Evolutionary conservation across 2,329 filamentous ascomycete genomes (phyloP), one percentile per base, ranked within the genome.

Genomic region (Monilinia laxa): DNA sequence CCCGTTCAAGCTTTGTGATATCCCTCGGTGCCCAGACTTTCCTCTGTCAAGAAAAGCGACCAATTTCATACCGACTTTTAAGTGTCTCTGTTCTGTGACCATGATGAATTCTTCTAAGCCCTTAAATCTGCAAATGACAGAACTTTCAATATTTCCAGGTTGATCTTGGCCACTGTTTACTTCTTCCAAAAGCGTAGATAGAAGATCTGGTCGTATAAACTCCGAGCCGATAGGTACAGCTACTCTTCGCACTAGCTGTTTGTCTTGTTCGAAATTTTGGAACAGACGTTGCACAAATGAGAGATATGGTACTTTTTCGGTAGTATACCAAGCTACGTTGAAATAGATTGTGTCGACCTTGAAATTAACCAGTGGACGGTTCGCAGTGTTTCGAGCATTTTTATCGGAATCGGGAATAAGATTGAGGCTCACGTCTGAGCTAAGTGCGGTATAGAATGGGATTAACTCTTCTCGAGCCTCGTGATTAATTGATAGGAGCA

Each of bases 241-340:
- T 6, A 60, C 14, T 51, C 42, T 38, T 60, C 45, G 57, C 12
- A 60, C 42, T 23, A n/a, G 16, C 35, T 25, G 20, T 60, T 23
- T 60, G 6, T 49, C 57, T 35, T 23, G 28, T n/a, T 60, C 20
- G 9, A 49, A 60, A 28, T 60, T 4, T 38, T 51, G 28, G 45
- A 60, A 60, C 2, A 60, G 10, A 12, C 57, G 28, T 12, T 51
- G 42, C n/a, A 60, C 31, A n/a, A 60, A 51, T 6, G 57, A 60
- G 14, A 60, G 45, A 49, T 60, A 60, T 16, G 45, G 57, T 23
- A 51, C 2, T 49, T 14, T 5, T 51, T 60, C 57, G 14, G 6
- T 49, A 18, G 57, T 38, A 60, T 28, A 23, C 57, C 57, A 60
- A 60, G 45, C 45, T 60, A 51, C 28, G 28, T 35, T 49, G 9